Conservation (phyloP, 2,329 filamentous ascomycete species). For the Arthrobotrys iridis region DNA sequence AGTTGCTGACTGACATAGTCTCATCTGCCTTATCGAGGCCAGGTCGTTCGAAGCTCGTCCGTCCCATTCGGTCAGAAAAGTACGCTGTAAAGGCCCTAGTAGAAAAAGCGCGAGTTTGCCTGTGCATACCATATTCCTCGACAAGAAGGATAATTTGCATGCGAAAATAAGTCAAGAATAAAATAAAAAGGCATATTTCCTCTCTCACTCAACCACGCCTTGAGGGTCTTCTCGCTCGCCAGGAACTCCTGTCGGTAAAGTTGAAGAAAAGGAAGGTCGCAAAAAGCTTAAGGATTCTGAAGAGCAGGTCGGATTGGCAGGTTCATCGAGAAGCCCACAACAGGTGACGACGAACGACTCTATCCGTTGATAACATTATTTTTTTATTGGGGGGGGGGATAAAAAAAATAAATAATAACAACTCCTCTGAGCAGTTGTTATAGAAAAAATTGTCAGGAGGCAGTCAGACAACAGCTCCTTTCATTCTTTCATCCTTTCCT, state of each 20-base stretch:
- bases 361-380: slow-evolving; percentile 19
- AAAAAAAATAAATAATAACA: slow-evolving; percentile 19
- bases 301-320: slow-evolving; percentile 50
- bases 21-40: slow-evolving; percentile 42
- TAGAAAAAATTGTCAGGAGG: slow-evolving; percentile 13
- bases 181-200: slow-evolving; percentile 19
- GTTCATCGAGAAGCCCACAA: slow-evolving; percentile 46
- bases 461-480: slow-evolving; percentile 7
- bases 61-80: slow-evolving; percentile 41
- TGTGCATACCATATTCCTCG: slow-evolving; percentile 30
- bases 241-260: slow-evolving; percentile 54
- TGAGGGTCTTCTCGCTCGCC: slow-evolving; percentile 14
- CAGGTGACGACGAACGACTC: slow-evolving; percentile 28
- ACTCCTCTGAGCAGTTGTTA: slow-evolving; percentile 1
- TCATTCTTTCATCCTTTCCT: slow-evolving; percentile 12
- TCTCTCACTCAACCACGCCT: slow-evolving; percentile 25
- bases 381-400: slow-evolving; percentile 4
- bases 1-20: slow-evolving; percentile 51
- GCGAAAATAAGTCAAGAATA: slow-evolving; percentile 23
- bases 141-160: slow-evolving; percentile 27
- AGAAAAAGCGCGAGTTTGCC: slow-evolving; percentile 40
- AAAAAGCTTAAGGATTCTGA: slow-evolving; percentile 52
- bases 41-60: slow-evolving; percentile 43
- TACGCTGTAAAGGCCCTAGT: slow-evolving; percentile 43
- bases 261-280: slow-evolving; percentile 54